Evolutionary conservation across 306 rosid species (phyloP), one percentile per base, ranked within the genome.

Genomic region (Sophora flavescens): DNA sequence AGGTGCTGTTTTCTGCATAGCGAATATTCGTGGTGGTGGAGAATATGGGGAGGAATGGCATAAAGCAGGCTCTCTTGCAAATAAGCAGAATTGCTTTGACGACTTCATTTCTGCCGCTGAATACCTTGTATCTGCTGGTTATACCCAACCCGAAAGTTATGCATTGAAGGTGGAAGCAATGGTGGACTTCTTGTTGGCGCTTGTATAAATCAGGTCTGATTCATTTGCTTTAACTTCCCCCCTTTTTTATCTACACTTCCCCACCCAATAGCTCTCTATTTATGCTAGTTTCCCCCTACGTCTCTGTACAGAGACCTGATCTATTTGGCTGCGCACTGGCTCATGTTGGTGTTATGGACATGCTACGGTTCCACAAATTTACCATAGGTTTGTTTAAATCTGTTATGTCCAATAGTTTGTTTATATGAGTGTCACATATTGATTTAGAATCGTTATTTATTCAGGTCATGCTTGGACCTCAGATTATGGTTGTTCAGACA

Each of bases 21-120:
- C 97, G 56, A 92, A 92, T 84, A 92, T 95, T 63, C 97, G 97
- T 78, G 99, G 99, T 36, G 99, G 99, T 77, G 99, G 99, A 62
- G 99, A 95, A 76, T 95, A 92, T 72, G 99, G 99, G 69, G 99
- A 95, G 93, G 97, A 95, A 80, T 95, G 99, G 99, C 99, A 95
- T 77, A 95, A 95, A 88, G 96, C 97, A 72, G 99, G 99, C 45
- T 88, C 97, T 71, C 99, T 95, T 56, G 86, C 87, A 12, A 89
- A 75, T 74, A 95, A 95, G 83, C 99, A 95, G 88, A 95, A 88
- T 88, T 92, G 97, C 87, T 95, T 92, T 83, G 96, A 95, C 78
- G 99, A 95, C 68, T 95, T 92, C 86, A 90, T 95, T 83, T 87
- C 92, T 83, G 88, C 91, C 3, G 99, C 90, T 13, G 97, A 95